phyloP scores from a whole-genome alignment of 768 basidiomycete species.

The Candolleomyces eurysporus region DNA sequence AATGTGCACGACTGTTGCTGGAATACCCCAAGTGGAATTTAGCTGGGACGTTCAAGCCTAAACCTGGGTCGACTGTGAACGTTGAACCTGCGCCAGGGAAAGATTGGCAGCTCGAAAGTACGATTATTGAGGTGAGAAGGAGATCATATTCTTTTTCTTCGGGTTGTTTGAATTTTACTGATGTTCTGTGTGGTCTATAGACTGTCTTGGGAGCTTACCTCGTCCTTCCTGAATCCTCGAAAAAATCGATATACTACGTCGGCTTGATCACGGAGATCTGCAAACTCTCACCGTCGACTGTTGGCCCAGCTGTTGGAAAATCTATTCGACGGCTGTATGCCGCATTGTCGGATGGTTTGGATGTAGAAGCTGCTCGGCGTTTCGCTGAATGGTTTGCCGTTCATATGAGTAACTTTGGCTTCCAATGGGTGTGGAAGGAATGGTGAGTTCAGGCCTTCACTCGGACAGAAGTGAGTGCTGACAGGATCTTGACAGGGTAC shows the following conservation, averaged over 20 bases:
- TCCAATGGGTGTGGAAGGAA: slow-evolving; percentile 99
- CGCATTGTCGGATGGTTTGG: slow-evolving; percentile 79
- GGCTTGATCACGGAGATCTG: slow-evolving; percentile 90
- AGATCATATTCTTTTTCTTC: not conserved
- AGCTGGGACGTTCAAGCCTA: slow-evolving; percentile 81
- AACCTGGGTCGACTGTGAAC: slow-evolving; percentile 55
- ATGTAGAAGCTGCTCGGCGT: slow-evolving; percentile 76
- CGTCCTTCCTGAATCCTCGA: slow-evolving; percentile 71
- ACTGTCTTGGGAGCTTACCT: slow-evolving; percentile 73
- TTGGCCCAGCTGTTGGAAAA: slow-evolving; percentile 96
- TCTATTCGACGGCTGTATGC: slow-evolving; percentile 86
- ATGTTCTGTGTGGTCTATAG: slow-evolving; percentile 31
- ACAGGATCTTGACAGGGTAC: slow-evolving; percentile 55
- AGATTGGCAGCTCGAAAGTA: slow-evolving; percentile 87
- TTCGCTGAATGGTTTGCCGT: slow-evolving; percentile 95
- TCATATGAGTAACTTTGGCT: slow-evolving; percentile 97
- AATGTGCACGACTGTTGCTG: slow-evolving; percentile 83
- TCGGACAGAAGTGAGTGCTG: not conserved
- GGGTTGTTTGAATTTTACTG: not conserved
- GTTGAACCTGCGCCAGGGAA: slow-evolving; percentile 56
- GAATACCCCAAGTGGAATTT: slow-evolving; percentile 84
- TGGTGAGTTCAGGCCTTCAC: slow-evolving; percentile 55
- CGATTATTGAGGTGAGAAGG: slow-evolving; percentile 79
- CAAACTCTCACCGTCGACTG: slow-evolving; percentile 87
- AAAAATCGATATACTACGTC: slow-evolving; percentile 83